A percentile compares a stretch with the other conserved stretches of the same genome.
phyloP scores from a whole-genome alignment of 2,329 filamentous ascomycete genomes.

The Mycosphaerella sp. region DNA sequence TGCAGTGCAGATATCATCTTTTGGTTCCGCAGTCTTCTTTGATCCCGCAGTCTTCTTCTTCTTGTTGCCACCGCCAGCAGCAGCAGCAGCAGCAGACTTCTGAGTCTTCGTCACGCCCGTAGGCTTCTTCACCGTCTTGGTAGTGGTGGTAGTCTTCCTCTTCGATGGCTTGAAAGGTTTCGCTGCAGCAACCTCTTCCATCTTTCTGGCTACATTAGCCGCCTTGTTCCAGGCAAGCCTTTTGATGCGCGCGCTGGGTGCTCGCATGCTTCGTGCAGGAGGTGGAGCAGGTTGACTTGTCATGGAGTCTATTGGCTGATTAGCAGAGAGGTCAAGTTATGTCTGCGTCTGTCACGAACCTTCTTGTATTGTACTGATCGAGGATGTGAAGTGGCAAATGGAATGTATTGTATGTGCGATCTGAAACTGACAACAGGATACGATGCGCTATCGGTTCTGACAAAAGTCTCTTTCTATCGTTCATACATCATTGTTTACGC shows the following conservation, averaged over 20 bases:
- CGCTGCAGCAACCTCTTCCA: neutral
- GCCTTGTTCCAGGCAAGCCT: neutral
- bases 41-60: neutral
- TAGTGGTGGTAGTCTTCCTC: neutral
- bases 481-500: conserved; percentile 12
- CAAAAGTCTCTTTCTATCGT: neutral
- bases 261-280: neutral
- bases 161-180: neutral
- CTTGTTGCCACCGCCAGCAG: neutral
- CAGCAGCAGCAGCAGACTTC: neutral
- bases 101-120: neutral
- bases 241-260: neutral
- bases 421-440: too few relatives aligned
- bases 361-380: too few relatives aligned
- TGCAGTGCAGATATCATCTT: too few relatives aligned
- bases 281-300: neutral
- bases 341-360: too few relatives aligned
- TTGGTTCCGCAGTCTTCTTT: neutral
- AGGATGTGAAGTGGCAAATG: too few relatives aligned
- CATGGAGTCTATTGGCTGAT: neutral
- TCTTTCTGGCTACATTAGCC: neutral
- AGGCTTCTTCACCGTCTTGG: neutral
- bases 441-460: too few relatives aligned
- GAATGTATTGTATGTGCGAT: too few relatives aligned
- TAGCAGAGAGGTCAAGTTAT: too few relatives aligned